Conservation (phyloP, 179 eudicot species). For the Camellia oleifera region DNA sequence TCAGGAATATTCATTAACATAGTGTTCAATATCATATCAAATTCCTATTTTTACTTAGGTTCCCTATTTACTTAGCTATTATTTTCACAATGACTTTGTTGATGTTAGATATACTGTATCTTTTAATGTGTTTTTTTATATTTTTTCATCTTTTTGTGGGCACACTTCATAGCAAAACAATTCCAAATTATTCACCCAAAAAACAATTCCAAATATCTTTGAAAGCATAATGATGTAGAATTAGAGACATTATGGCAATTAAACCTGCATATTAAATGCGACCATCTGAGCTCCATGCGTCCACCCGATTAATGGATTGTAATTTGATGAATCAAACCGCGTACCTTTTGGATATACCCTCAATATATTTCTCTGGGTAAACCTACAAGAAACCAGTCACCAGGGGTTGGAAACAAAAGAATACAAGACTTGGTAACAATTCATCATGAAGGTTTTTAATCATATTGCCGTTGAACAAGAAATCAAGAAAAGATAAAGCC, state of each 20-base stretch:
- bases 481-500: background rate
- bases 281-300: constrained; percentile 84
- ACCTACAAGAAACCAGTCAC: constrained; percentile 32
- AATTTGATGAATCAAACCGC: constrained; percentile 72
- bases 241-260: background rate
- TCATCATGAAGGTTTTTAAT: background rate
- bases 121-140: background rate
- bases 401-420: background rate
- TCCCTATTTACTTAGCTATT: too few relatives aligned
- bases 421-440: background rate
- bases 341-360: constrained; percentile 67
- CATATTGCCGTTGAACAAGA: background rate
- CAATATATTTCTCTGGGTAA: constrained; percentile 62
- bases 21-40: background rate
- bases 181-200: too few relatives aligned
- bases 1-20: background rate
- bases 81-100: too few relatives aligned
- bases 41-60: background rate
- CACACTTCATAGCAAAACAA: background rate
- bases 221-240: background rate
- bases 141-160: background rate
- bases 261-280: constrained; percentile 85
- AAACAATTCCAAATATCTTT: background rate
- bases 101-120: background rate
- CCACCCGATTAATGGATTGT: constrained; percentile 68